phyloP scores from a whole-genome alignment of 208 protist species.

The Leishmania arabica region DNA sequence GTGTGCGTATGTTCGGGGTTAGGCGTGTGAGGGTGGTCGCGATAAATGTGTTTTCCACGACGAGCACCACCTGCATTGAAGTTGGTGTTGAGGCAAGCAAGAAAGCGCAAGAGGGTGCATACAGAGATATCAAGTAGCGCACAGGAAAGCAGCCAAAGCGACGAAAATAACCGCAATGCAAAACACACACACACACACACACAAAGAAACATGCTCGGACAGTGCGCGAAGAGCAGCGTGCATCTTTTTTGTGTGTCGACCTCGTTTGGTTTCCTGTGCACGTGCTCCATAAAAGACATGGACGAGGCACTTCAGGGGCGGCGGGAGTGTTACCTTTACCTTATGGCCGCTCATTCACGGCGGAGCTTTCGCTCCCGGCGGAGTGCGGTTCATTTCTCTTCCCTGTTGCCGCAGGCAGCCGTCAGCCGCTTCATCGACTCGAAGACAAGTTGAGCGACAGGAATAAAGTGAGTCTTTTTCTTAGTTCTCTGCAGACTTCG shows the following conservation, averaged over 20 bases:
- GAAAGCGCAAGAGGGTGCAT: neutral
- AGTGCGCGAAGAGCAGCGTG: neutral
- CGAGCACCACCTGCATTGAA: neutral
- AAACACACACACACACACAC: too few relatives aligned
- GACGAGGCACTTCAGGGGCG: neutral
- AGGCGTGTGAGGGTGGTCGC: neutral
- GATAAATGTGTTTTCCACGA: neutral
- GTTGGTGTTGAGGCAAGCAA: neutral
- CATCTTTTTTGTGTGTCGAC: neutral
- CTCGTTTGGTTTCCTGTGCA: neutral
- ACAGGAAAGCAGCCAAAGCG: neutral
- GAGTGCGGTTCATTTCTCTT: too few relatives aligned
- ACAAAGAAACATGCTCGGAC: neutral
- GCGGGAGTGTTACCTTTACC: neutral
- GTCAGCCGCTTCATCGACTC: too few relatives aligned
- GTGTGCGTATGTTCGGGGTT: neutral
- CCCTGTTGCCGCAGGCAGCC: too few relatives aligned
- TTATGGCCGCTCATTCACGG: neutral
- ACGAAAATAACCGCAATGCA: neutral
- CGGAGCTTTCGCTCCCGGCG: too few relatives aligned
- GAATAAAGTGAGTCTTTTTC: too few relatives aligned
- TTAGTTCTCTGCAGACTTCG: too few relatives aligned
- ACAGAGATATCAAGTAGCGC: neutral
- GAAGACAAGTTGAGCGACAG: too few relatives aligned
- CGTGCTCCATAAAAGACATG: neutral